Evolutionary conservation across 2,329 filamentous ascomycete species (phyloP).

Genomic region (Exserohilum turcica): DNA sequence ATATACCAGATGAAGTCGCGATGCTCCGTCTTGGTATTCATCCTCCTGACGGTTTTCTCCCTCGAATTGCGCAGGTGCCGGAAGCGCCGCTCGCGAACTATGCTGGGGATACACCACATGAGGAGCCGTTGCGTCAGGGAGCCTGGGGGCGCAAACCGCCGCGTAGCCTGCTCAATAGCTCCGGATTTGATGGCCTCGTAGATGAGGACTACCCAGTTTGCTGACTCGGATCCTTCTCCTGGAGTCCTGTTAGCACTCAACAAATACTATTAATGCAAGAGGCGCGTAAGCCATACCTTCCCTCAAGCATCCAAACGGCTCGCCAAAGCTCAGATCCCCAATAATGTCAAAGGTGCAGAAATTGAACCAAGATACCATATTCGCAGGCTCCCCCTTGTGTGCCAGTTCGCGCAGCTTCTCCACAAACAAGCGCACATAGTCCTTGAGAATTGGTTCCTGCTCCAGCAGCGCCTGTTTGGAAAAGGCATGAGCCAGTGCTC

Average conservation of each 20-base stretch:
- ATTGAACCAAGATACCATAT: slow-evolving; percentile 44
- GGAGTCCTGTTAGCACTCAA: not conserved
- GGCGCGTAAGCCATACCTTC: slow-evolving; percentile 23
- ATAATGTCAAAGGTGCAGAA: slow-evolving; percentile 44
- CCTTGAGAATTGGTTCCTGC: slow-evolving; percentile 49
- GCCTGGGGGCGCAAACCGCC: slow-evolving; percentile 35
- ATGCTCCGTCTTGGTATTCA: slow-evolving; percentile 39
- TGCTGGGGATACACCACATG: slow-evolving; percentile 37
- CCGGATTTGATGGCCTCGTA: slow-evolving; percentile 45
- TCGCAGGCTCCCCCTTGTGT: slow-evolving; percentile 32
- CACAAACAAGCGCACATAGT: slow-evolving; percentile 51
- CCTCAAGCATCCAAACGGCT: slow-evolving; percentile 40
- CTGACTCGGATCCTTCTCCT: slow-evolving; percentile 40
- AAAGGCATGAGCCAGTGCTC: slow-evolving; percentile 50
- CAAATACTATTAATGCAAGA: not conserved
- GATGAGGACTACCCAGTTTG: slow-evolving; percentile 43
- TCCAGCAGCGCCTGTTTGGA: slow-evolving; percentile 47
- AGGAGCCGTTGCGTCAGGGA: slow-evolving; percentile 31
- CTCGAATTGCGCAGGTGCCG: slow-evolving; percentile 38
- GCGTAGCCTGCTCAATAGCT: slow-evolving; percentile 38
- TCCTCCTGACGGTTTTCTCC: slow-evolving; percentile 36
- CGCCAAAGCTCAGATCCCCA: slow-evolving; percentile 40
- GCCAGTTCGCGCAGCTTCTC: slow-evolving; percentile 45
- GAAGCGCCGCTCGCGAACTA: slow-evolving; percentile 33
- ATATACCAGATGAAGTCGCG: slow-evolving; percentile 46